Evolutionary conservation across 345 rosid genomes (phyloP), one percentile per base, ranked within the genome.

Genomic region (Eucalyptus polybractea): DNA sequence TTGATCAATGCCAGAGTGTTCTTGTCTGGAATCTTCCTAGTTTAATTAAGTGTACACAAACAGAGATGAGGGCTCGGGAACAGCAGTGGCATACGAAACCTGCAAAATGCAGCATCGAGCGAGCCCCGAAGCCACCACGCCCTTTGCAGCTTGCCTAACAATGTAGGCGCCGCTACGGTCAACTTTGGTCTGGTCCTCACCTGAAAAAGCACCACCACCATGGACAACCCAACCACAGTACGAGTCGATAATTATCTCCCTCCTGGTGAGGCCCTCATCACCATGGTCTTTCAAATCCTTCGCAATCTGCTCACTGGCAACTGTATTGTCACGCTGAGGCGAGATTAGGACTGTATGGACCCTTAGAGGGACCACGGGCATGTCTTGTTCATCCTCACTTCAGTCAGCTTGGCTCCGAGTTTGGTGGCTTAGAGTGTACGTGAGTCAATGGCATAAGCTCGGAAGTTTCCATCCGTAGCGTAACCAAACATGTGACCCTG

Each of bases 401-500:
- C 88, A 65, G 89, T 53, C 49, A 89, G 89, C 87, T 72, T 91
- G 54, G 89, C 86, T 42, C 89, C 88, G n/a, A 91, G 86, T 80
- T 91, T 89, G 53, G 89, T 91, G 50, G 90, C 89, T 22, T 89
- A 89, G 80, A 89, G 3, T 22, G 29, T 56, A 56, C 90, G 25
- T 87, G 90, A 85, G 89, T 91, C 60, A 91, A 87, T 7, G 90
- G 90, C 92, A 89, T 89, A 62, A 91, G 58, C 88, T 91, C 90
- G 76, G 89, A 87, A 16, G 92, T 89, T 86, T 89, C 92, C 58
- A 87, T 91, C 76, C 19, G 90, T 88, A 25, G 92, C 92, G 60
- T 91, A 91, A 60, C 92, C 92, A 15, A 89, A 91, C 92, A 91
- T 89, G 88, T 87, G 90, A 88, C 90, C 89, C 72, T 91, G 92